These are phyloP conservation scores for Xylaria grammica DNA, from an alignment of 495 filamentous ascomycete species.

Conservation along the genomic window DNA sequence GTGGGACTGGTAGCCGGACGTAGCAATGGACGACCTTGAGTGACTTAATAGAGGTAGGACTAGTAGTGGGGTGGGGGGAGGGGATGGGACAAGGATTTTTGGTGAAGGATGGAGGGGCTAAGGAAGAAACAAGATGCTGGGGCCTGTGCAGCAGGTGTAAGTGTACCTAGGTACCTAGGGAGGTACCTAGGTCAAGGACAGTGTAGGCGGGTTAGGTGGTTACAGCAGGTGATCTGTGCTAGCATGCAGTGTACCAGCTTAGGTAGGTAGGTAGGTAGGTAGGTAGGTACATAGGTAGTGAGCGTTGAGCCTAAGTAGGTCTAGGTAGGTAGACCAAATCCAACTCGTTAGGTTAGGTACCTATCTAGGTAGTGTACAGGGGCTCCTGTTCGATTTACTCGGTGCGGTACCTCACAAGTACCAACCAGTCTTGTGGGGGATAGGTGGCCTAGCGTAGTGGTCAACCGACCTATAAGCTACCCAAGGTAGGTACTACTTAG, in stretches of 20 bases:
- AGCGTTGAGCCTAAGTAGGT: too few species aligned
- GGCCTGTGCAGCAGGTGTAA: too few species aligned
- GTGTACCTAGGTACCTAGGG: too few species aligned
- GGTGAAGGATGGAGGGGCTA: constrained; percentile 16
- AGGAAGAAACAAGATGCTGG: too few species aligned
- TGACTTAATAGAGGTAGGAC: constrained; percentile 6
- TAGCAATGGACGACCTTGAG: neutral
- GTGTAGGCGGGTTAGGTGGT: too few species aligned
- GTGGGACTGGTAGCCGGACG: constrained; percentile 19
- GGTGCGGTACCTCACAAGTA: constrained; percentile 13
- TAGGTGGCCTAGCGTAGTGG: neutral
- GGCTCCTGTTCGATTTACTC: neutral
- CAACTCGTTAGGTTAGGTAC: neutral
- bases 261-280: neutral
- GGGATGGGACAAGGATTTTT: constrained; percentile 2
- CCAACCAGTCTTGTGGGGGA: neutral
- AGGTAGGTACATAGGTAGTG: neutral
- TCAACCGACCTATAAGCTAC: constrained; percentile 9
- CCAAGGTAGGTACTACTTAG: too few species aligned
- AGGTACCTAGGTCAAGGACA: too few species aligned
- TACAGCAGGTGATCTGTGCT: too few species aligned
- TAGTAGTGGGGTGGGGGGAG: neutral
- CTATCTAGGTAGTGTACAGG: constrained; percentile 9
- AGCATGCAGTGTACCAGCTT: too few species aligned
- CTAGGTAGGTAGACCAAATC: neutral